A percentile compares a stretch with the other conserved stretches of the same genome.
Evolutionary conservation across 495 filamentous ascomycete species (phyloP).

Genomic region (Immersiella caudata): DNA sequence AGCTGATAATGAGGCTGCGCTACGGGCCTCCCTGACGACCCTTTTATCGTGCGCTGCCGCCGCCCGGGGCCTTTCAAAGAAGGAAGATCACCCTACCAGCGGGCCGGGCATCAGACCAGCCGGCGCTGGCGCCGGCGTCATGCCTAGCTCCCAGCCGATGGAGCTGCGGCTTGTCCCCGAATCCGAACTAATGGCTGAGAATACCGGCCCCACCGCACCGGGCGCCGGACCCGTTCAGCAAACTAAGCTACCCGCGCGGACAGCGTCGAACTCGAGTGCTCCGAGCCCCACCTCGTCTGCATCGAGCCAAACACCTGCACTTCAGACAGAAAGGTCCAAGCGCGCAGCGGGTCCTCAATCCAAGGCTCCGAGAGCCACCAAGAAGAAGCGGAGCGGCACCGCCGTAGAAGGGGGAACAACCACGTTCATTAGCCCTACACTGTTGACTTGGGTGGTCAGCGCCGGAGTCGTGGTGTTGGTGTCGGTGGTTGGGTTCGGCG

Average conservation of each 20-base stretch:
- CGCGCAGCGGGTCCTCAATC: constrained; percentile 47
- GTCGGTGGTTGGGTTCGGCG: constrained; percentile 88
- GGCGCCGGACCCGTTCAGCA: constrained; percentile 17
- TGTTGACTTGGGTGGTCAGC: constrained; percentile 88
- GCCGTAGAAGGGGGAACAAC: constrained; percentile 15
- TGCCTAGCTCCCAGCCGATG: constrained; percentile 54
- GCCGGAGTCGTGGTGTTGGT: constrained; percentile 92
- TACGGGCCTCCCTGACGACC: constrained; percentile 89
- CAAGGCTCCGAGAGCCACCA: constrained; percentile 47
- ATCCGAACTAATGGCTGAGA: constrained; percentile 64
- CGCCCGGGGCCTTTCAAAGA: constrained; percentile 77
- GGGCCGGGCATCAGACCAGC: constrained; percentile 24
- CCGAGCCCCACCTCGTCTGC: constrained; percentile 36
- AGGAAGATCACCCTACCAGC: constrained; percentile 39
- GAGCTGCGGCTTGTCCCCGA: constrained; percentile 72
- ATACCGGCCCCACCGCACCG: constrained; percentile 30
- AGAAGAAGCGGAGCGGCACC: constrained; percentile 55
- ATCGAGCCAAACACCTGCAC: constrained; percentile 43
- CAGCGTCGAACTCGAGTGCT: constrained; percentile 40
- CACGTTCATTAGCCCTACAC: constrained; percentile 63
- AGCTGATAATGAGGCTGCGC: constrained; percentile 88
- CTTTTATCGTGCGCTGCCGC: constrained; percentile 92
- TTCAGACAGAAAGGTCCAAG: constrained; percentile 53
- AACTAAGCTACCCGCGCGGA: constrained; percentile 33
- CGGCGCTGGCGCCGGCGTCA: constrained; percentile 37